Conservation (phyloP, 2,329 filamentous ascomycete genomes). For the Monosporascus sp. region DNA sequence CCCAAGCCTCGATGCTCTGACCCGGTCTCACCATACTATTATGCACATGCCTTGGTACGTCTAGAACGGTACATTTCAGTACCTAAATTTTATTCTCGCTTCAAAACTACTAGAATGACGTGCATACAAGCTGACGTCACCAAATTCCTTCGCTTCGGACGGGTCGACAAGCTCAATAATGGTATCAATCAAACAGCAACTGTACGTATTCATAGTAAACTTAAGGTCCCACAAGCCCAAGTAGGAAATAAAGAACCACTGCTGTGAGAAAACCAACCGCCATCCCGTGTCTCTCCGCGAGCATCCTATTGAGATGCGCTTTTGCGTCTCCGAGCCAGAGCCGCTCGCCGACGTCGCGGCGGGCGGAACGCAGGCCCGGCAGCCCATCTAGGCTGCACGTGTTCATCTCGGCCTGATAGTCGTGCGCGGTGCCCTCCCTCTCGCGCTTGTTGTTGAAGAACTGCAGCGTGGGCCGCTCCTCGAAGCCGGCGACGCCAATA, state of each 20-base stretch:
- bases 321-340: constrained; percentile 37
- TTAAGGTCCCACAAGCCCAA: neutral
- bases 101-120: too few species aligned
- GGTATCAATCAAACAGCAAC: too few species aligned
- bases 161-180: too few species aligned
- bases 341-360: constrained; percentile 43
- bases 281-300: constrained; percentile 9
- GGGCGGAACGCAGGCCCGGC: constrained; percentile 49
- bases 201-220: neutral
- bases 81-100: too few species aligned
- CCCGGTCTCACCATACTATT: too few species aligned
- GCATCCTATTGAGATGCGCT: neutral
- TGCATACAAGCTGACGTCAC: too few species aligned
- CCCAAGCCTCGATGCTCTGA: too few species aligned
- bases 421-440: constrained; percentile 41
- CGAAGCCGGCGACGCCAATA: constrained; percentile 39
- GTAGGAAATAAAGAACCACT: constrained; percentile 5
- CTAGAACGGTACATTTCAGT: too few species aligned
- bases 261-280: constrained; percentile 14
- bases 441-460: constrained; percentile 44
- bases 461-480: constrained; percentile 51
- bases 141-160: too few species aligned
- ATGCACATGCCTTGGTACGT: too few species aligned
- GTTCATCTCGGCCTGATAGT: constrained; percentile 56
- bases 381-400: constrained; percentile 52